Base-by-base conservation (phyloP, 768 basidiomycete genomes). In the Suillus sp. region DNA sequence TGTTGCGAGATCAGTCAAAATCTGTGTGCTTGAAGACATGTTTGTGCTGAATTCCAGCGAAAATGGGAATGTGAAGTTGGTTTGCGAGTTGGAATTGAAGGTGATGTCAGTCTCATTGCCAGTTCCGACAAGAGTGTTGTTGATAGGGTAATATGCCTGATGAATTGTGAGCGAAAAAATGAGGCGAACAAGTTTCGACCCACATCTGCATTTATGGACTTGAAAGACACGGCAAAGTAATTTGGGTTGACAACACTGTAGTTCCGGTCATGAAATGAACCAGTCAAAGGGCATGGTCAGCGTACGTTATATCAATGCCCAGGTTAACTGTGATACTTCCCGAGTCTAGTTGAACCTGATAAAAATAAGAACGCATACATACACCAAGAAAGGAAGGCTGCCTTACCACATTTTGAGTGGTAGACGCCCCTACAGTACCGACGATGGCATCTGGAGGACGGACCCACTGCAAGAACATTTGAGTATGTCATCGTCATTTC, bases 211-310 rank as follows among this genome's bases (percentile, higher is more conserved):
- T 83, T 79, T 66, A 95, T 84, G 62, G 83, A 82, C 60, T 83
- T 82, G 73, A 95, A 82, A 22, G 80, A 81, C 11, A 90, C 88
- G 10, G 82, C 75, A 71, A 95, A 92, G 75, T 85, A 92, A 72
- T 94, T 94, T 34, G 92, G 93, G 69, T 95, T 95, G 70, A 78
- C 78, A 61, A 93, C 89, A 34, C 92, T 94, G 67, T 61, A 62
- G n/a, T 27, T 48, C 10, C 10, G 37, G 43, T 69, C n/a, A 65
- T 66, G 16, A 51, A 51, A 30, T 55, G 40, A 5, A 64, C 38
- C 2, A 47, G 57, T 42, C 30, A n/a, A 59, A 11, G n/a, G 3
- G 62, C 42, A 42, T 11, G 5, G 57, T 38, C 62, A 27, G 73
- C 88, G 61, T 67, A 91, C 90, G 83, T 80, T 66, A 92, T 86